Base-by-base conservation (phyloP, 2,329 filamentous ascomycete genomes). In the Exophiala xenobiotica region DNA sequence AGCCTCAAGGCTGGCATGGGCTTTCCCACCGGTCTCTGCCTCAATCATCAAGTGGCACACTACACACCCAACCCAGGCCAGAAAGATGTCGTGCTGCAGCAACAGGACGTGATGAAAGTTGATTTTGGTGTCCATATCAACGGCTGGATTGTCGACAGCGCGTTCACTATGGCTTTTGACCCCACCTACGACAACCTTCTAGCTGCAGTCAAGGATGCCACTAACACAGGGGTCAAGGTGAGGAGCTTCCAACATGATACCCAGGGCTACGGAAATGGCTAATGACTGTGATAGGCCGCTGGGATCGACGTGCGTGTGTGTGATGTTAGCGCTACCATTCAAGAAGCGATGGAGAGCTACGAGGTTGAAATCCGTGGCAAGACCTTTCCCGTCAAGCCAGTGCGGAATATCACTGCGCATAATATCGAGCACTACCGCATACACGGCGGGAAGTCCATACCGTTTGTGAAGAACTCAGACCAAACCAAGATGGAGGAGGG, bases 111-210 rank as follows among this genome's bases (percentile, higher is more conserved):
- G 27, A 80, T 92, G 78, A 91, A 89, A 69, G 83, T 91, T 6
- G 87, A 92, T 64, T 88, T 90, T 63, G 87, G 88, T 42, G 87
- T 91, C 23, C 88, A 92, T 66, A 79, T 91, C 63, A 88, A 87
- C 64, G 88, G 88, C 3, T 79, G 83, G 60, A 92, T 91, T 65
- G 86, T 91, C 51, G 87, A 92, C 72, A 87, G 83, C 59, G 88
- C 88, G 4, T 92, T 90, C 66, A 91, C 88, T 7, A 76, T 91
- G 69, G 78, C 86, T 0, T 91, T 88, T 64, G 85, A 91, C 63
- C 81, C 80, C 19, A 79, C 78, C 58, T 91, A 89, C 68, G 86
- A 91, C 68, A 85, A 85, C 64, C 75, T 92, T 22, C 78, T 92
- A 27, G 76, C 79, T 38, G 84, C 87, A 3, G 87, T 90, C 52